phyloP scores from a whole-genome alignment of 192 early-diverging fungal genomes.

The Coemansia sp. region DNA sequence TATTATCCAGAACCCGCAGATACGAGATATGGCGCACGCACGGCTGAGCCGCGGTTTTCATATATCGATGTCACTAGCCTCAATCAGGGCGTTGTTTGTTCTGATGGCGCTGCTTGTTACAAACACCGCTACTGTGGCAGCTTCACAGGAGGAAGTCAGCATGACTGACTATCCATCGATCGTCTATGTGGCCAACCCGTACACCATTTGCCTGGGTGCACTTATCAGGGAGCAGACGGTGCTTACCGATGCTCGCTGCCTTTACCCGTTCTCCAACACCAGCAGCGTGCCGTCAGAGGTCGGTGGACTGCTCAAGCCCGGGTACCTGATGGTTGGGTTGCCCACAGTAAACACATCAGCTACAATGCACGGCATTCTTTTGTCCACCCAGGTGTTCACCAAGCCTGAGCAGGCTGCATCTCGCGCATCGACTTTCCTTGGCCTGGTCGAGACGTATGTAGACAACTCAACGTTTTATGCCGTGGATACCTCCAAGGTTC shows the following conservation, averaged over 20 bases:
- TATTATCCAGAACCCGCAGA: no score
- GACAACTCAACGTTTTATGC: conserved; percentile 50
- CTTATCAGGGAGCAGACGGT: conserved; percentile 37
- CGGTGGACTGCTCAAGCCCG: conserved; percentile 32
- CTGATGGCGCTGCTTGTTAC: no score
- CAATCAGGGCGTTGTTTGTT: no score
- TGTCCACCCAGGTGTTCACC: conserved; percentile 43
- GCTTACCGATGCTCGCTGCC: conserved; percentile 50
- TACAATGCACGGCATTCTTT: conserved; percentile 43
- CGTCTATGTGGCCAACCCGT: conserved; percentile 46
- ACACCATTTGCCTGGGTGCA: conserved; percentile 39
- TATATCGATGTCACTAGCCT: no score
- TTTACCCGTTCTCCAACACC: conserved; percentile 45
- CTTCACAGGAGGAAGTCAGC: conserved; percentile 13
- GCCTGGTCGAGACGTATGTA: conserved; percentile 33
- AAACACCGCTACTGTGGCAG: neutral
- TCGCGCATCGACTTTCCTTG: conserved; percentile 38
- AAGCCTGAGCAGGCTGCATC: conserved; percentile 26
- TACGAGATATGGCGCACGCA: no score
- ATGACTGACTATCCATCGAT: conserved; percentile 39
- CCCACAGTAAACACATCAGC: conserved; percentile 36
- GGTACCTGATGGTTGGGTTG: conserved; percentile 45
- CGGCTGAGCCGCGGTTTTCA: no score
- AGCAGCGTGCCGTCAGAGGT: conserved; percentile 24
- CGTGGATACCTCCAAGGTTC: conserved; percentile 34